phyloP scores from a whole-genome alignment of 495 filamentous ascomycete genomes.

The Delitschia confertaspora region DNA sequence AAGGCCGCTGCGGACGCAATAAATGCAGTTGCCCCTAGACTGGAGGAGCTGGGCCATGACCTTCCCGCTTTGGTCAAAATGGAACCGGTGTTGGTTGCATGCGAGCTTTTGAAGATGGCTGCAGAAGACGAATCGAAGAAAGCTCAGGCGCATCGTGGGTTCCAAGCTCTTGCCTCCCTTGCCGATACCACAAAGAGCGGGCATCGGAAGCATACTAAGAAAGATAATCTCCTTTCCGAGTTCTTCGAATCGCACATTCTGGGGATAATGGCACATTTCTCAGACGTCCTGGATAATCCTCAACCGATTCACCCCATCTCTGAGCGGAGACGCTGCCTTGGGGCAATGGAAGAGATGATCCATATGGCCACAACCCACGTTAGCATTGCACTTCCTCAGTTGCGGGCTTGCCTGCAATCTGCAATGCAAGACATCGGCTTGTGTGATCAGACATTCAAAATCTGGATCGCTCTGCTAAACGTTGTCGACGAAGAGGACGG shows the following conservation, averaged over 20 bases:
- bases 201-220: constrained; percentile 41
- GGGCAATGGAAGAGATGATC: constrained; percentile 83
- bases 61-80: constrained; percentile 61
- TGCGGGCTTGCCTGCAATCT: constrained; percentile 75
- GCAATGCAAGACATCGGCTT: constrained; percentile 66
- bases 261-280: constrained; percentile 76
- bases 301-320: constrained; percentile 42
- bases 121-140: constrained; percentile 59
- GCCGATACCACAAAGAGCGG: constrained; percentile 47
- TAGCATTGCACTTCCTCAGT: constrained; percentile 76
- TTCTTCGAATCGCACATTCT: constrained; percentile 82
- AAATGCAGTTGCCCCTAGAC: constrained; percentile 54
- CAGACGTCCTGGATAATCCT: constrained; percentile 69
- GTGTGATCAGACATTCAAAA: constrained; percentile 65
- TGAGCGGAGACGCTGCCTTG: constrained; percentile 66
- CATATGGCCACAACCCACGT: constrained; percentile 58
- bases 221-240: constrained; percentile 52
- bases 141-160: constrained; percentile 50
- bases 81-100: constrained; percentile 64
- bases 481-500: constrained; percentile 67
- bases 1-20: constrained; percentile 59
- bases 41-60: constrained; percentile 47
- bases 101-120: constrained; percentile 75
- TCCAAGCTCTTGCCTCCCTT: constrained; percentile 59
- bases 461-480: constrained; percentile 71